These are phyloP conservation scores for Actinomucor elegans DNA, from an alignment of 371 early-diverging fungal species.

Conservation along the genomic window DNA sequence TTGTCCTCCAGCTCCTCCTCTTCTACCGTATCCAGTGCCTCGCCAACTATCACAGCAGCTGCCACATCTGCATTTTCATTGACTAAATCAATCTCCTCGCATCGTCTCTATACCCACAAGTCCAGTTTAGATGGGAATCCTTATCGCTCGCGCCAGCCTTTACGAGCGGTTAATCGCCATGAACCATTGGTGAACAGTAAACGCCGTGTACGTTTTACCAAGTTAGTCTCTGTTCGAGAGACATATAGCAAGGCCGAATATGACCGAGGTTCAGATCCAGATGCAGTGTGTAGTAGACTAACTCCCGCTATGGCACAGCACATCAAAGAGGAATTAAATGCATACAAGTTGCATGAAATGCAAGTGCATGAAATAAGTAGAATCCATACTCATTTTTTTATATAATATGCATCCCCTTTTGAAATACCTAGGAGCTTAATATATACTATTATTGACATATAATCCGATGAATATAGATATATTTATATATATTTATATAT, in stretches of 20 bases:
- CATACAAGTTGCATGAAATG: slow-evolving; percentile 75
- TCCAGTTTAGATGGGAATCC: too few species aligned
- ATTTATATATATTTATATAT: not conserved
- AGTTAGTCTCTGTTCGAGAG: slow-evolving; percentile 38
- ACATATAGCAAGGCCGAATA: slow-evolving; percentile 69
- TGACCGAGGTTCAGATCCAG: slow-evolving; percentile 67
- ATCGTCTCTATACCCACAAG: slow-evolving; percentile 4
- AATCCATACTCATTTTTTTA: slow-evolving; percentile 67
- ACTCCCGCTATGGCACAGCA: slow-evolving; percentile 62
- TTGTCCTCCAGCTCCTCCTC: not conserved
- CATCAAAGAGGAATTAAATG: slow-evolving; percentile 74
- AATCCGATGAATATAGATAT: not conserved
- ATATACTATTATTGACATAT: not conserved
- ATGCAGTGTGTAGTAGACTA: slow-evolving; percentile 53
- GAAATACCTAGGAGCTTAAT: too few species aligned
- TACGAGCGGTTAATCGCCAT: slow-evolving; percentile 6
- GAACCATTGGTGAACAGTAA: not conserved
- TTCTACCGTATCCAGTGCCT: not conserved
- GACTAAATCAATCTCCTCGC: slow-evolving; percentile 13
- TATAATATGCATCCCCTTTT: not conserved
- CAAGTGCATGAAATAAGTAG: slow-evolving; percentile 72
- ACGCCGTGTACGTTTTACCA: slow-evolving; percentile 26
- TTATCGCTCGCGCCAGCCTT: not conserved
- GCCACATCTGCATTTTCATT: not conserved
- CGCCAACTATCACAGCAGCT: not conserved